Base-by-base conservation (phyloP, 495 filamentous ascomycete species). In the Penicillium paradoxum region DNA sequence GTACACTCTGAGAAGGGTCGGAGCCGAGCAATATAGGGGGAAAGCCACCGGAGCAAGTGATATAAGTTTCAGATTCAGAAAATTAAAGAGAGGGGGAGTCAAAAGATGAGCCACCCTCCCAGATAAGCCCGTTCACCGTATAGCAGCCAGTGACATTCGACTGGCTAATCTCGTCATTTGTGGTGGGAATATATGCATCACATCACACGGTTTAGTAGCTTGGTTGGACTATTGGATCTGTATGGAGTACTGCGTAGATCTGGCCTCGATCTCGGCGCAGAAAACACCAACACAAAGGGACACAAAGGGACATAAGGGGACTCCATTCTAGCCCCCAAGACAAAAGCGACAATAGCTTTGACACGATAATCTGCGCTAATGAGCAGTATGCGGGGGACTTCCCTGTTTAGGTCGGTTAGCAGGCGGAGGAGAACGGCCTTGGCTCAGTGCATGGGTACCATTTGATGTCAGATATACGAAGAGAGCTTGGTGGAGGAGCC, bases 91-190 rank as follows among this genome's bases (percentile, higher is more conserved):
- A 22, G 21, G n/a, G 34, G 40, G 42, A 51, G 47, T 46, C 45
- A 50, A 58, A 50, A 58, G 51, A 53, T 44, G 55, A 59, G 48
- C 47, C 48, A 51, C 43, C 24, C 7, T 22, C 22, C 14, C 9
- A 37, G 45, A 48, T 48, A 48, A 48, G 45, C 45, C 32, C 14
- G 27, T 13, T n/a, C 17, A 19, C 30, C 32, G 19, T 41, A 15
- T 18, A 22, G 15, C 5, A 9, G 8, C 49, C 49, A 51, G 38
- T 51, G 49, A 51, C 3, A n/a, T 24, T 43, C 13, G 29, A 33
- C 49, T 51, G 18, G 38, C 29, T 51, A 51, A 51, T 51, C 49
- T 36, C 10, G 14, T 7, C 14, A 24, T 2, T 21, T 7, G 27
- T 34, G 4, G 25, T 34, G 5, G 25, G 10, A 4, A 13, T 21